Conservation (phyloP, 257 asterid genomes). For the Solanum corneliomulleri region DNA sequence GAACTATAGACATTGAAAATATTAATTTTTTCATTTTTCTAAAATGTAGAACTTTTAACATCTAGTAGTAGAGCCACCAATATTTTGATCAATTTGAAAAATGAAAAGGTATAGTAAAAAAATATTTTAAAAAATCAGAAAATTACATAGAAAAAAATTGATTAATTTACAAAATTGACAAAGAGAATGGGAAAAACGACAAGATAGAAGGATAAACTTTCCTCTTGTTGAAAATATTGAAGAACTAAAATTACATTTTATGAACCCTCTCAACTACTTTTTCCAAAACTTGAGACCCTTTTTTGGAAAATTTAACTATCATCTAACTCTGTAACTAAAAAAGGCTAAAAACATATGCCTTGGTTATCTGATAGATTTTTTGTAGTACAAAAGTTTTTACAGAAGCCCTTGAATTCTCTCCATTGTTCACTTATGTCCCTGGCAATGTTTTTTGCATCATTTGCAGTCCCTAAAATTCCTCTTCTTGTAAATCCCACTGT, state of each 20-base stretch:
- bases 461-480: slow-evolving; percentile 70
- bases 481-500: slow-evolving; percentile 82
- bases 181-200: background rate
- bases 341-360: background rate
- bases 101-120: background rate
- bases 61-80: background rate
- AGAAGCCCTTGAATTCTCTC: slow-evolving; percentile 15
- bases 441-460: slow-evolving; percentile 63
- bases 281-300: background rate
- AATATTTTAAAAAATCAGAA: background rate
- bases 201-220: background rate
- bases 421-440: slow-evolving; percentile 46
- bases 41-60: too few relatives aligned
- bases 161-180: slow-evolving; percentile 34
- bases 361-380: background rate
- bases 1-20: too few relatives aligned
- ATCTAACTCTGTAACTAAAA: background rate
- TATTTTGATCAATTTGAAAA: too few relatives aligned
- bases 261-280: background rate
- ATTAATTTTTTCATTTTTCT: too few relatives aligned
- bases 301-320: background rate
- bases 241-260: background rate
- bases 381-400: background rate
- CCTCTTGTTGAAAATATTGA: background rate
- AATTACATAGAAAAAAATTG: slow-evolving; percentile 29